A percentile compares a stretch with the other conserved stretches of the same genome.
Evolutionary conservation across 768 basidiomycete species (phyloP).

Genomic region (Rhodotorula taiwanensis): DNA sequence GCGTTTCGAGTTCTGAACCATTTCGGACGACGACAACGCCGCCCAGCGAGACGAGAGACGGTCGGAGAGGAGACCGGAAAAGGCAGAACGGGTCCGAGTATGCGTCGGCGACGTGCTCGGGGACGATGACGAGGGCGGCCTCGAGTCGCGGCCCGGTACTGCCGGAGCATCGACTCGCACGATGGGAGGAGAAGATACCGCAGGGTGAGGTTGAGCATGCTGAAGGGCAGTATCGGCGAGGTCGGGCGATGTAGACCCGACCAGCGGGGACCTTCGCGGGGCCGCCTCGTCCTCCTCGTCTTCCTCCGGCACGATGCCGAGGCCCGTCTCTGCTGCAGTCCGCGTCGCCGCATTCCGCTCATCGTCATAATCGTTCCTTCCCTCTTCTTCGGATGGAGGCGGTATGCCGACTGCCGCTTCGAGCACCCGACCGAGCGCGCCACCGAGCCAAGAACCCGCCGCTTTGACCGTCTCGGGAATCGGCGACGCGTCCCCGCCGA

Average conservation of each 20-base stretch:
- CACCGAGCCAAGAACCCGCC: constrained; percentile 27
- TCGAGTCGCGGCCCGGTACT: too few species aligned
- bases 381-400: neutral
- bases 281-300: neutral
- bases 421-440: constrained; percentile 20
- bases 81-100: neutral
- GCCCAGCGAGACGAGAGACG: neutral
- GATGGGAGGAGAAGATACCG: too few species aligned
- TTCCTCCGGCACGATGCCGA: constrained; percentile 13
- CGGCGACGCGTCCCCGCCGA: constrained; percentile 1
- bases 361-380: neutral
- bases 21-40: constrained; percentile 15
- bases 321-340: neutral
- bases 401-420: constrained; percentile 25
- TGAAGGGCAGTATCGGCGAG: neutral
- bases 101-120: neutral
- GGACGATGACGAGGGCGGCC: neutral
- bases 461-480: constrained; percentile 28
- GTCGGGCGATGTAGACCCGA: neutral
- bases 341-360: constrained; percentile 11
- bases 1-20: constrained; percentile 9
- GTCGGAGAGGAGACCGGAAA: neutral
- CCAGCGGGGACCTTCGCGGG: neutral
- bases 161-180: too few species aligned
- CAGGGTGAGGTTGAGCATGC: too few species aligned